These are phyloP conservation scores for Martiniozyma asiatica DNA, from an alignment of 1,139 yeast genomes.

Conservation along the genomic window DNA sequence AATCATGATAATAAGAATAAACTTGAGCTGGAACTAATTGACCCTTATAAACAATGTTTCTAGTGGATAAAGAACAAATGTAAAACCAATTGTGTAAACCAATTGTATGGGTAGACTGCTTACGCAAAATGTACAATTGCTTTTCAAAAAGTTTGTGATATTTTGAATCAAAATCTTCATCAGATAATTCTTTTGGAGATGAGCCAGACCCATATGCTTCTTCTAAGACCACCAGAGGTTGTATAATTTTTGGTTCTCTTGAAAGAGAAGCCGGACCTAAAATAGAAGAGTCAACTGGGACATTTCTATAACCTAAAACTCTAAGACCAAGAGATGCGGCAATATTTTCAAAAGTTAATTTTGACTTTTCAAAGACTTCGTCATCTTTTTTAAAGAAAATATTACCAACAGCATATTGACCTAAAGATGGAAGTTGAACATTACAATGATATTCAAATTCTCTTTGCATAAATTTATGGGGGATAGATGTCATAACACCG, in stretches of 20 bases:
- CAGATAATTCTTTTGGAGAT: slow-evolving; percentile 27
- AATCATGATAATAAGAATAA: slow-evolving; percentile 85
- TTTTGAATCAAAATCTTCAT: slow-evolving; percentile 43
- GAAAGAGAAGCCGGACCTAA: slow-evolving; percentile 92
- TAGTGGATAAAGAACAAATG: slow-evolving; percentile 83
- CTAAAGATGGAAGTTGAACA: slow-evolving; percentile 54
- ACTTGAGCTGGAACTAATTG: slow-evolving; percentile 96
- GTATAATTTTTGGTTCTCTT: slow-evolving; percentile 83
- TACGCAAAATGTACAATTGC: slow-evolving; percentile 74
- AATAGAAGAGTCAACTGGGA: slow-evolving; percentile 89
- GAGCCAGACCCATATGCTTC: slow-evolving; percentile 38
- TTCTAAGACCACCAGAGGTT: slow-evolving; percentile 70
- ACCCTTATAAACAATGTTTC: slow-evolving; percentile 92
- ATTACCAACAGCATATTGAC: slow-evolving; percentile 94
- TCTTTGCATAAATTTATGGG: slow-evolving; percentile 73
- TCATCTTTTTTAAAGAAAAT: slow-evolving; percentile 76
- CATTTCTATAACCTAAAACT: slow-evolving; percentile 90
- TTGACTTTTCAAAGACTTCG: slow-evolving; percentile 51
- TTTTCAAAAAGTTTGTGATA: slow-evolving; percentile 67
- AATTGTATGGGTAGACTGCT: slow-evolving; percentile 80
- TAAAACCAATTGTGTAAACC: slow-evolving; percentile 97
- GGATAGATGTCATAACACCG: slow-evolving; percentile 87
- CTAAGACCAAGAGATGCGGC: slow-evolving; percentile 67
- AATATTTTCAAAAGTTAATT: slow-evolving; percentile 64
- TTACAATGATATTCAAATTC: slow-evolving; percentile 59